These are phyloP conservation scores for Solanum acaule DNA, from an alignment of 257 asterid species.

Conservation along the genomic window DNA sequence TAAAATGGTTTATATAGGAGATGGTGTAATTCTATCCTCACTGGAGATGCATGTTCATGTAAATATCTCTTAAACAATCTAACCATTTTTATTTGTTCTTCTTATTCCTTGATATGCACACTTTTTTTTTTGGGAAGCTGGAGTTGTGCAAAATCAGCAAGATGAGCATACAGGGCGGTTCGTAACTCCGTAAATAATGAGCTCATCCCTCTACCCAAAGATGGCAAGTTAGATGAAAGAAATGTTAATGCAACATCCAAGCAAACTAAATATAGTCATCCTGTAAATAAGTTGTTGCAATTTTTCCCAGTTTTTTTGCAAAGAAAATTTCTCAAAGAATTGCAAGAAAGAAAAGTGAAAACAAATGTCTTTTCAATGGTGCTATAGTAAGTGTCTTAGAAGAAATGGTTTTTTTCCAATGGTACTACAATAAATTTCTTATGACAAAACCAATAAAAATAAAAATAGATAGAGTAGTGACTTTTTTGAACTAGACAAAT, in stretches of 20 bases:
- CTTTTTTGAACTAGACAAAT: background rate
- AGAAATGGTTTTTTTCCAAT: background rate
- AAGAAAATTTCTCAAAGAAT: background rate
- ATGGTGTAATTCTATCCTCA: background rate
- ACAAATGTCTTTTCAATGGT: background rate
- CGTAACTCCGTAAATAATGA: background rate
- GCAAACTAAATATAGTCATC: background rate
- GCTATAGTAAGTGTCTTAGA: background rate
- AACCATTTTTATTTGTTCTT: background rate
- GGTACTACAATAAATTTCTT: background rate
- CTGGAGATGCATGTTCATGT: background rate
- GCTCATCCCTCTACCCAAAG: background rate
- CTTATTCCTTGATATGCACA: background rate
- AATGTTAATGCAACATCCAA: background rate
- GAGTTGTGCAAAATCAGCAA: background rate
- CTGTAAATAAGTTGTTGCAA: background rate
- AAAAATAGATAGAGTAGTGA: background rate
- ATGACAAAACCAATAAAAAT: background rate
- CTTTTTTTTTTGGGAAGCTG: background rate
- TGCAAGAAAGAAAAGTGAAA: background rate
- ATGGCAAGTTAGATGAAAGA: background rate
- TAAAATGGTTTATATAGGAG: background rate
- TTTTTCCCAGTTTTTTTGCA: background rate
- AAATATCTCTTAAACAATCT: background rate
- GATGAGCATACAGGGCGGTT: background rate